A percentile compares a stretch with the other conserved stretches of the same genome.
phyloP scores from a whole-genome alignment of 179 eudicot genomes.

The Patellifolia procumbens region DNA sequence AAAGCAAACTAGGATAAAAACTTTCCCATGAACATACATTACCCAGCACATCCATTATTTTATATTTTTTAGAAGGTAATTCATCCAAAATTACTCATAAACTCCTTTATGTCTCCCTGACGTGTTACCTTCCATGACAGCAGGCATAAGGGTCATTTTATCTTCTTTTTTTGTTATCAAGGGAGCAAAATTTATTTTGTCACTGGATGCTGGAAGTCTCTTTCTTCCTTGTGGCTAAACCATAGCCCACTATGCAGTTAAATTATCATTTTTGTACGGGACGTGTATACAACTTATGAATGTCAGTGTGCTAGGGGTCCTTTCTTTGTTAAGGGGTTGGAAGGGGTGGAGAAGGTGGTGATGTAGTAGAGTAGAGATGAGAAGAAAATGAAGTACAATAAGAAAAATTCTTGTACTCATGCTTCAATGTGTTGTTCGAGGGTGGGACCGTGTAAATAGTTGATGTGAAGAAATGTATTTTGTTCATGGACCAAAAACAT shows the following conservation, averaged over 20 bases:
- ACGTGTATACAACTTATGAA: background rate
- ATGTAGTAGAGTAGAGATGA: background rate
- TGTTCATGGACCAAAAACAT: background rate
- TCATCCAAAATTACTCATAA: background rate
- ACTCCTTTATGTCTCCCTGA: background rate
- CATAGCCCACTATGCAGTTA: background rate
- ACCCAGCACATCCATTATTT: background rate
- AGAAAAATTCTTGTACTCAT: background rate
- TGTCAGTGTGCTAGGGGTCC: background rate
- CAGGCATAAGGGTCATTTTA: background rate
- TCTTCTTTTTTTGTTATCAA: background rate
- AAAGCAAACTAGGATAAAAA: background rate
- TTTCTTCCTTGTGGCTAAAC: too few relatives aligned
- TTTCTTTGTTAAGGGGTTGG: background rate
- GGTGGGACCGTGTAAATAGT: background rate
- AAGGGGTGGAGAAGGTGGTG: background rate
- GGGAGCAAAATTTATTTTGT: background rate
- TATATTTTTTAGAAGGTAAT: background rate
- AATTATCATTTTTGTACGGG: background rate
- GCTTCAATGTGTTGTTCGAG: background rate
- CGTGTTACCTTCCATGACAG: background rate
- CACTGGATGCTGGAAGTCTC: background rate
- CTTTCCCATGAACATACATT: background rate
- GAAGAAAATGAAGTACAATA: background rate
- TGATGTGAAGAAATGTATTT: background rate